Evolutionary conservation across 495 filamentous ascomycete genomes (phyloP).

Genomic region (Umbilicaria muhlenbergii): DNA sequence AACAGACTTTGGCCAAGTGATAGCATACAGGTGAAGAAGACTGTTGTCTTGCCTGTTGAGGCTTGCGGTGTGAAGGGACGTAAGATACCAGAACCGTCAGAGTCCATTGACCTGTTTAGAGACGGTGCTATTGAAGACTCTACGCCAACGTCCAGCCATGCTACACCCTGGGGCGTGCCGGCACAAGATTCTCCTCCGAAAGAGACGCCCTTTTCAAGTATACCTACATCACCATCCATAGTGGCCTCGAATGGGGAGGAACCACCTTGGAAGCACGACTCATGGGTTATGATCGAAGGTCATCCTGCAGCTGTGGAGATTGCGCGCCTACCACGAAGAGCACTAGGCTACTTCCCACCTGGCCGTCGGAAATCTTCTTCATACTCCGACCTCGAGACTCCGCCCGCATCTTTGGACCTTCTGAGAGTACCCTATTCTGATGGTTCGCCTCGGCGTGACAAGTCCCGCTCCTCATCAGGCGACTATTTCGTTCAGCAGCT

Average conservation of each 20-base stretch:
- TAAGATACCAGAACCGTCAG: constrained; percentile 16
- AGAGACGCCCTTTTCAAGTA: constrained; percentile 20
- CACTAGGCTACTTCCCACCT: constrained; percentile 83
- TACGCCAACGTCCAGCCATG: constrained; percentile 6
- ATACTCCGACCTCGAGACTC: constrained; percentile 40
- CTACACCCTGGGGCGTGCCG: constrained; percentile 7
- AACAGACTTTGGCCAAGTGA: constrained; percentile 94
- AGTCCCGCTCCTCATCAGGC: constrained; percentile 16
- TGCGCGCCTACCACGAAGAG: constrained; percentile 62
- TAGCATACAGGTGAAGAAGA: constrained; percentile 66
- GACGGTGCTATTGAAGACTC: constrained; percentile 11
- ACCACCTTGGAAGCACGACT: constrained; percentile 64
- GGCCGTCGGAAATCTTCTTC: constrained; percentile 66
- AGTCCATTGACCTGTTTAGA: constrained; percentile 21
- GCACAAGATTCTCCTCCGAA: constrained; percentile 24
- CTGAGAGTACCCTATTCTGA: constrained; percentile 28
- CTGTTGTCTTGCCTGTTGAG: constrained; percentile 75
- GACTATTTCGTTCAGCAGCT: constrained; percentile 25
- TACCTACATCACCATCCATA: constrained; percentile 16
- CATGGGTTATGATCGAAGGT: constrained; percentile 69
- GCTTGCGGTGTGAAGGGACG: constrained; percentile 74
- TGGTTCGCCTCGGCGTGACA: constrained; percentile 19
- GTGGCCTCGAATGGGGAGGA: constrained; percentile 19
- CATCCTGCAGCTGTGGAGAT: constrained; percentile 63
- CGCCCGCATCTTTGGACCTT: constrained; percentile 46